phyloP scores from a whole-genome alignment of 345 rosid genomes.

The Turritis glabra region DNA sequence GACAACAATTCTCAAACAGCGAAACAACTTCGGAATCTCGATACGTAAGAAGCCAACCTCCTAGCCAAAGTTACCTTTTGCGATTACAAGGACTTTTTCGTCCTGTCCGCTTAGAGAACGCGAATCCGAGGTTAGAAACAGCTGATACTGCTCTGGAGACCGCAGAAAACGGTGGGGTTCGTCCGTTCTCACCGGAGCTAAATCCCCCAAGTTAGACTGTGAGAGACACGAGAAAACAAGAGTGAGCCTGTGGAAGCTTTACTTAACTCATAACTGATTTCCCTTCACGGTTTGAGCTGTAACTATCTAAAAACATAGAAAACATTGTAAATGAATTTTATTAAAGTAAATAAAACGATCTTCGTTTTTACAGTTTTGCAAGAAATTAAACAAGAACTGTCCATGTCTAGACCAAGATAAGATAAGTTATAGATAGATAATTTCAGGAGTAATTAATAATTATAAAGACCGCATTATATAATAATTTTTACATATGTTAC shows the following conservation, averaged over 20 bases:
- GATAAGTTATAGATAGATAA: no score
- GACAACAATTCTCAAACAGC: slow-evolving; percentile 36
- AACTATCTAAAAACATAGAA: not conserved
- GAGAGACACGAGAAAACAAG: no score
- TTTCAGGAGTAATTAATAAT: no score
- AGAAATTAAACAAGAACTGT: no score
- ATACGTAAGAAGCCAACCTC: slow-evolving; percentile 59
- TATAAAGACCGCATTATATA: no score
- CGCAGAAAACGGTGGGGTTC: slow-evolving; percentile 20
- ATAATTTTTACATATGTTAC: no score
- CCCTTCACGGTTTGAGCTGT: not conserved
- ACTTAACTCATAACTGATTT: not conserved
- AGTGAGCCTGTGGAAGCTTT: not conserved
- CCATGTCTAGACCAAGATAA: no score
- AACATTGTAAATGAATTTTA: slow-evolving; percentile 4
- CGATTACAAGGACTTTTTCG: slow-evolving; percentile 57
- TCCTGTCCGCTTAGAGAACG: slow-evolving; percentile 54
- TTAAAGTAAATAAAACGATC: no score
- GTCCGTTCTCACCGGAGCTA: no score
- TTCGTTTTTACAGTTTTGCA: no score
- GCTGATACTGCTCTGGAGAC: slow-evolving; percentile 10
- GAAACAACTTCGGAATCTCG: slow-evolving; percentile 32
- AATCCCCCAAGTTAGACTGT: not conserved
- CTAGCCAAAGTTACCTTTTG: slow-evolving; percentile 66
- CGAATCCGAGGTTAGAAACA: slow-evolving; percentile 35